Evolutionary conservation across 2,329 filamentous ascomycete genomes (phyloP).

Genomic region (Penicillium sp.): DNA sequence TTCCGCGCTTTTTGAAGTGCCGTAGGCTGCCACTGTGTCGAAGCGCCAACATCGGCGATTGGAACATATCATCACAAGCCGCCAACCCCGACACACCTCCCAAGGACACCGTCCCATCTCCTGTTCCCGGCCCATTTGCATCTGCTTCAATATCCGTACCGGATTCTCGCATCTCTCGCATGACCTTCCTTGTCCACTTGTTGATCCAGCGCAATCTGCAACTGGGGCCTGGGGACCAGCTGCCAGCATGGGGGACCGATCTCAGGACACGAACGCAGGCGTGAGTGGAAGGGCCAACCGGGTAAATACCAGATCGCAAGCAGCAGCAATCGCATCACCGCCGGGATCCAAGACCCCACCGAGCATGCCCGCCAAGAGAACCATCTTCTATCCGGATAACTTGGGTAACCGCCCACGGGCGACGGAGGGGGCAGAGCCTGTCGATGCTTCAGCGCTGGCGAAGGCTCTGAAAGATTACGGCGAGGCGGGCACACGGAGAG

Average conservation of each 20-base stretch:
- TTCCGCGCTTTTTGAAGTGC: not conserved
- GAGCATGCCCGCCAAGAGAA: constrained; percentile 50
- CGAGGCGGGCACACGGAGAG: constrained; percentile 56
- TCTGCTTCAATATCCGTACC: not conserved
- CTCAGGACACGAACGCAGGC: constrained; percentile 16
- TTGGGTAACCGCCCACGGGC: constrained; percentile 24
- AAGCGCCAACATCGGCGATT: constrained; percentile 9
- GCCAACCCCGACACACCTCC: constrained; percentile 5
- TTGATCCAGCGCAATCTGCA: constrained; percentile 11
- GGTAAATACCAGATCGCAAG: constrained; percentile 24
- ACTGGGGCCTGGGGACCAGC: constrained; percentile 15
- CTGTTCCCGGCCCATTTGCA: not conserved
- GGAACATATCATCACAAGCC: constrained; percentile 8
- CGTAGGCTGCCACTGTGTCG: constrained; percentile 4
- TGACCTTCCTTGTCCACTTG: constrained; percentile 4
- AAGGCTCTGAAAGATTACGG: constrained; percentile 63
- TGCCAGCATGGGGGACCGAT: constrained; percentile 20
- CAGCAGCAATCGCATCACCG: constrained; percentile 46
- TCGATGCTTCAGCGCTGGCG: constrained; percentile 59
- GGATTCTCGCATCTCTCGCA: constrained; percentile 7
- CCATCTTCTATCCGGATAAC: constrained; percentile 38
- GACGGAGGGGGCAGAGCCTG: constrained; percentile 47
- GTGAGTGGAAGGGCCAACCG: constrained; percentile 20
- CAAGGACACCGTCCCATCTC: constrained; percentile 7
- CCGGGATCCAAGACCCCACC: constrained; percentile 61